phyloP scores from a whole-genome alignment of 2,329 filamentous ascomycete genomes.

The Cladosporium sp. region DNA sequence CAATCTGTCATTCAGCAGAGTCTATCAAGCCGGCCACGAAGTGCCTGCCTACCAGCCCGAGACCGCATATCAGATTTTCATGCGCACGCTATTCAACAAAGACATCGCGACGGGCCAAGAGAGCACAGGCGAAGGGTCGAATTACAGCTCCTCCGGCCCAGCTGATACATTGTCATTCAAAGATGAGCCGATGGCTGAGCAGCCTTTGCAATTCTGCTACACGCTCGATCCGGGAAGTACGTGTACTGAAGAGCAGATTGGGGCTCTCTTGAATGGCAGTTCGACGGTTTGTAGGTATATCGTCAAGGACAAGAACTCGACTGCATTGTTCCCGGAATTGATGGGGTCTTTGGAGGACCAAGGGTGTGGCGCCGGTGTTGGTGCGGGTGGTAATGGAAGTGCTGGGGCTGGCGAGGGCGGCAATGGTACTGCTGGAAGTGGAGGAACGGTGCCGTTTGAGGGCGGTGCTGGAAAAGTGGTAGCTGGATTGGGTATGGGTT shows the following conservation, averaged over 20 bases:
- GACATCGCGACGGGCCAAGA: slow-evolving; percentile 42
- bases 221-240: slow-evolving; percentile 16
- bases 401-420: neutral
- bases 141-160: slow-evolving; percentile 10
- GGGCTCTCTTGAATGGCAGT: slow-evolving; percentile 15
- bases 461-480: neutral
- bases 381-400: neutral
- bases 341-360: slow-evolving; percentile 1
- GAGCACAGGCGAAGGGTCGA: neutral
- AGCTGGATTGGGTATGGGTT: neutral
- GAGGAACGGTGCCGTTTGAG: neutral
- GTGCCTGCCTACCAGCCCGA: slow-evolving; percentile 46
- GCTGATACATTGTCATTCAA: slow-evolving; percentile 5
- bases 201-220: slow-evolving; percentile 20
- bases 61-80: slow-evolving; percentile 47
- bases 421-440: neutral
- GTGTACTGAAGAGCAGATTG: slow-evolving; percentile 21
- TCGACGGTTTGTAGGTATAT: slow-evolving; percentile 18
- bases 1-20: slow-evolving; percentile 26
- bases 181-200: slow-evolving; percentile 12
- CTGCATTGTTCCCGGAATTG: slow-evolving; percentile 19
- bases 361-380: neutral
- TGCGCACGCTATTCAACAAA: slow-evolving; percentile 41
- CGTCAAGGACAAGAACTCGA: slow-evolving; percentile 20
- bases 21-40: slow-evolving; percentile 37